Base-by-base conservation (phyloP, 139 green algal species). In the Chlorella vulgaris region DNA sequence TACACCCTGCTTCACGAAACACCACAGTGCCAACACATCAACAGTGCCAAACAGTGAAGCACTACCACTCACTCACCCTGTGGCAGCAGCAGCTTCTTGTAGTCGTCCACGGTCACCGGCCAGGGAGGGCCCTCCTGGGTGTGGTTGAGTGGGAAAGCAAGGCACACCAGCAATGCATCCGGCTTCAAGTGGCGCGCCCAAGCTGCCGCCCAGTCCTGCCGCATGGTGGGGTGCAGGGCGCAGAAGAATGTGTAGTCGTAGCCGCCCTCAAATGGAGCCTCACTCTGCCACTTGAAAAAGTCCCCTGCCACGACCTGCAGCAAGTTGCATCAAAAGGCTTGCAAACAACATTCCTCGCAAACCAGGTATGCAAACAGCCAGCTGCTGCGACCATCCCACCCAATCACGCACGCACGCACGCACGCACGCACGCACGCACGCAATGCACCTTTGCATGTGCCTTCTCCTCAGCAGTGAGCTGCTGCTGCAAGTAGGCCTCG, bases 171-270 rank as follows among this genome's bases (percentile, higher is more conserved):
- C 67, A 81, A 7, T 0, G 84, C 92, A 19, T 88, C 91, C 0
- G 81, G 81, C 4, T 33, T 38, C 29, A 95, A 50, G 43, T 81
- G 76, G 21, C 81, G 58, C 7, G 70, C 55, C 88, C 90, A 95
- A 24, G 60, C 29, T 7, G 61, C 22, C 1, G 85, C 92, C 91
- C 91, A 95, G 7, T 79, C 58, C 2, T 55, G 26, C 6, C 92
- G 83, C 84, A 86, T 86, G 60, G 36, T 60, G 19, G 92, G 92
- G 19, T 89, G 84, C 67, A 95, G 78, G 0, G 92, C 91, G 69
- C 42, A 94, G 28, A 92, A 83, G 81, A 94, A 94, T 1, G 90
- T 94, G 87, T 91, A 92, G 78, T 94, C 89, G 69, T 89, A 92
- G 19, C 87, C 90, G n/a, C n/a, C n/a, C n/a, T n/a, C n/a, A n/a